Evolutionary conservation across 2,329 filamentous ascomycete genomes (phyloP).

Genomic region (Colletotrichum coccodes): DNA sequence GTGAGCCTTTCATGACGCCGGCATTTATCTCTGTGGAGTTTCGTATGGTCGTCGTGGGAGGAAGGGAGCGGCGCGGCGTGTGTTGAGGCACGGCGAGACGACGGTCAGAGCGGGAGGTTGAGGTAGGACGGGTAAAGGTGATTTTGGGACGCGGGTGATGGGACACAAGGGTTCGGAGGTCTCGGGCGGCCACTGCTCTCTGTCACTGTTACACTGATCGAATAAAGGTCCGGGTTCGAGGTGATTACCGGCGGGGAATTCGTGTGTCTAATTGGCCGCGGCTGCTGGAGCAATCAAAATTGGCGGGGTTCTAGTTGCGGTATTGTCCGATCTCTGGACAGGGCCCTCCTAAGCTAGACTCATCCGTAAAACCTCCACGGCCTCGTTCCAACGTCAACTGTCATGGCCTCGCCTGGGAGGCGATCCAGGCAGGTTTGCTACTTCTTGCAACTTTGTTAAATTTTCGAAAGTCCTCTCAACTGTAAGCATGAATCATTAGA

Average conservation of each 20-base stretch:
- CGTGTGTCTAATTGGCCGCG: slow-evolving; percentile 7
- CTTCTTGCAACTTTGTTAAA: too few relatives aligned
- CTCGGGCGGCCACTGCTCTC: slow-evolving; percentile 9
- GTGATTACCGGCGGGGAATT: slow-evolving; percentile 1
- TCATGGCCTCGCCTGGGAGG: neutral
- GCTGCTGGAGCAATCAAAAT: neutral
- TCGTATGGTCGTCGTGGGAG: neutral
- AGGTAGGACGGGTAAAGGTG: neutral
- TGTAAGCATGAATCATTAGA: too few relatives aligned
- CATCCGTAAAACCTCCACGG: neutral
- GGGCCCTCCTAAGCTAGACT: neutral
- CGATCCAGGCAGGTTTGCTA: neutral
- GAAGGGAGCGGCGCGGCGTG: neutral
- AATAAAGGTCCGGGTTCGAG: slow-evolving; percentile 1
- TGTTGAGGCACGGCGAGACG: neutral
- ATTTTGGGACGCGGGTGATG: neutral
- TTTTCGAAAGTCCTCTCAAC: too few relatives aligned
- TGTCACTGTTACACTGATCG: slow-evolving; percentile 17
- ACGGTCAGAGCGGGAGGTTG: neutral
- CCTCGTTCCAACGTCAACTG: neutral
- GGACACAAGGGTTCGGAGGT: slow-evolving; percentile 29
- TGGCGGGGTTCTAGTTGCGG: neutral
- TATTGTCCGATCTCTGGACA: neutral
- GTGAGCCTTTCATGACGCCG: slow-evolving; percentile 25
- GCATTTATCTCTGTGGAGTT: slow-evolving; percentile 19